Percentiles rank a stretch among this genome's conserved stretches.
Conservation (phyloP, 495 filamentous ascomycete genomes). For the Cudoniella acicularis region DNA sequence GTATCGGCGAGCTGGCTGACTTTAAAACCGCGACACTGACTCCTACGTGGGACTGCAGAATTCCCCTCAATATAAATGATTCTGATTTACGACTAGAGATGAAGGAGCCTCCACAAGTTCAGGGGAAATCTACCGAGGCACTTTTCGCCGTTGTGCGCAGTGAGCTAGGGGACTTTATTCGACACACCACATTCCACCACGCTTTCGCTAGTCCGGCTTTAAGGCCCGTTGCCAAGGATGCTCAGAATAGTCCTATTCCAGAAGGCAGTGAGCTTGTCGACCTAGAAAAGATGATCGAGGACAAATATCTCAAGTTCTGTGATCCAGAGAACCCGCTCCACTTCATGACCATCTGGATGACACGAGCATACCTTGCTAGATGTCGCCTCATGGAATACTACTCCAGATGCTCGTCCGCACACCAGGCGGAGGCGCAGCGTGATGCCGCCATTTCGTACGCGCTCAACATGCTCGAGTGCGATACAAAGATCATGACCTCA, state of each 20-base stretch:
- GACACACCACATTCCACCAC: constrained; percentile 40
- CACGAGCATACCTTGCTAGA: constrained; percentile 38
- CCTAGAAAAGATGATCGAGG: constrained; percentile 37
- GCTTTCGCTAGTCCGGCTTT: constrained; percentile 38
- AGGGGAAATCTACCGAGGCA: constrained; percentile 50
- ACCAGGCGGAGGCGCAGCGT: constrained; percentile 21
- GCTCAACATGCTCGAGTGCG: constrained; percentile 38
- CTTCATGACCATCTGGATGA: constrained; percentile 46
- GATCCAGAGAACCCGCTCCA: constrained; percentile 59
- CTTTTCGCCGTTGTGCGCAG: constrained; percentile 49
- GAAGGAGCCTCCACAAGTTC: constrained; percentile 34
- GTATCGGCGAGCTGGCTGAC: constrained; percentile 55
- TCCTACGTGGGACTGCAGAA: constrained; percentile 52
- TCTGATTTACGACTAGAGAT: constrained; percentile 39
- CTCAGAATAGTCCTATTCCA: constrained; percentile 40
- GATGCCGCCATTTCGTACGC: constrained; percentile 45
- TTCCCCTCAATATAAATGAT: constrained; percentile 38
- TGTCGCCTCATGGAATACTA: constrained; percentile 36
- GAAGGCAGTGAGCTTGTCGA: constrained; percentile 30
- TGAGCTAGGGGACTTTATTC: constrained; percentile 45
- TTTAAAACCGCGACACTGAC: constrained; percentile 50
- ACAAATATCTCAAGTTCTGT: constrained; percentile 51
- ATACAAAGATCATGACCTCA: constrained; percentile 43
- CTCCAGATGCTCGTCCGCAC: constrained; percentile 27
- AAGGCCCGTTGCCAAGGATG: constrained; percentile 38